These are phyloP conservation scores for Sisymbrium irio DNA, from an alignment of 345 rosid genomes.

Conservation along the genomic window DNA sequence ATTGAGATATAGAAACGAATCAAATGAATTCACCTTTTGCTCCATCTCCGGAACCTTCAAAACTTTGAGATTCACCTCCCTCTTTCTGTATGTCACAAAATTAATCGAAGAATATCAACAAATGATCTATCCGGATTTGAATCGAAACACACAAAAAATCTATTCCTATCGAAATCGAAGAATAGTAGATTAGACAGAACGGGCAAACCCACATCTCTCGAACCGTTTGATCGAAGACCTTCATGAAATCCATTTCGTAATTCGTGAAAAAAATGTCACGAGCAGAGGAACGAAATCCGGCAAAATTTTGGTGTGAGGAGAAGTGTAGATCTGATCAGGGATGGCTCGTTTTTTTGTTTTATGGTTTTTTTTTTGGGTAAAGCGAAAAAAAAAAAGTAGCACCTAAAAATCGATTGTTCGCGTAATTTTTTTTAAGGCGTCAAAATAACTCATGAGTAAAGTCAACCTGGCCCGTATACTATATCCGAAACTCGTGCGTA, in stretches of 20 bases:
- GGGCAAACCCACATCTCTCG: constrained; percentile 77
- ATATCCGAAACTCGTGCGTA: neutral
- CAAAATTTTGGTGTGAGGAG: constrained; percentile 11
- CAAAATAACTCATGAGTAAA: constrained; percentile 14
- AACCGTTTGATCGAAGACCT: constrained; percentile 94
- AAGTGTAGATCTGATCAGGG: constrained; percentile 35
- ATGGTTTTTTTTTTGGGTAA: neutral
- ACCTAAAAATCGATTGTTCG: neutral
- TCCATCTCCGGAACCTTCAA: constrained; percentile 96
- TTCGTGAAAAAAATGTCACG: constrained; percentile 22
- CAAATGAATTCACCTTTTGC: constrained; percentile 66
- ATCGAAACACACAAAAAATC: neutral
- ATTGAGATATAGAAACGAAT: constrained; percentile 7
- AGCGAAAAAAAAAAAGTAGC: neutral
- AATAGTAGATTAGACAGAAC: neutral
- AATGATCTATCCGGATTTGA: constrained; percentile 1
- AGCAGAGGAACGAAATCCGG: neutral
- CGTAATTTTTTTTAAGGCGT: neutral
- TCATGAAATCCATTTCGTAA: constrained; percentile 92
- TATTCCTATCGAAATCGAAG: neutral
- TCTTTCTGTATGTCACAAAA: constrained; percentile 55
- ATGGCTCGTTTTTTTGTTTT: constrained; percentile 17
- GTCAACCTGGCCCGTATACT: neutral
- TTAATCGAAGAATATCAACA: neutral
- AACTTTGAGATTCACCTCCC: constrained; percentile 98